Evolutionary conservation across 2,329 filamentous ascomycete species (phyloP), one percentile per base, ranked within the genome.

Genomic region (Thermothelomyces thermophilus): DNA sequence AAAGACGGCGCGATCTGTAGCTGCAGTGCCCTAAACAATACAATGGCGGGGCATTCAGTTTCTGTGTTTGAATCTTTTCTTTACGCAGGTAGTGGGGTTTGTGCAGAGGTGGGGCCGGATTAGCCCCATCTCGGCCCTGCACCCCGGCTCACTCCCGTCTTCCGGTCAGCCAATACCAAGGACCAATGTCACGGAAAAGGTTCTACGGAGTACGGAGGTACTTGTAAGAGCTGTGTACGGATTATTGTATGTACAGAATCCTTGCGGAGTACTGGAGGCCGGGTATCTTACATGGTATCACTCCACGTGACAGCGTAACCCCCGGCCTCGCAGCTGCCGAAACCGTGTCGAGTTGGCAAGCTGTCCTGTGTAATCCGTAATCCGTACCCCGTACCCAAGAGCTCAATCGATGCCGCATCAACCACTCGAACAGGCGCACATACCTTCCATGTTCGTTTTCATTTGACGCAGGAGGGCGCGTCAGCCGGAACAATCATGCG

Each of bases 401-500:
- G 17, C 14, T 48, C 42, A 30, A 36, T n/a, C 3, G 35, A 20
- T 36, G 19, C 16, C 17, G 10, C 30, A 36, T n/a, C n/a, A n/a
- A n/a, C n/a, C n/a, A 28, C 10, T 42, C 14, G 13, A 10, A 13
- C 19, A 36, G 19, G 41, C 41, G 13, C 11, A 2, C 30, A 10
- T 31, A 22, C 47, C 36, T 51, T 37, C 20, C 30, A 54, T 51
- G 50, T 19, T 34, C n/a, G 28, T 42, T 43, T 35, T 36, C 48
- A 33, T 19, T 33, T 26, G 46, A 19, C 26, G 22, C 33, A 45
- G 35, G 51, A 16, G 13, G 45, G 26, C 26, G 37, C 43, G 16
- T 35, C 33, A 50, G 55, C 41, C 24, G 17, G 26, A 28, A 54
- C 41, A 46, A 70, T 54, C 48, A 79, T 79, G 76, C 71, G 70